Base-by-base conservation (phyloP, 1,284 basidiomycete species). In the Athelia sp. region DNA sequence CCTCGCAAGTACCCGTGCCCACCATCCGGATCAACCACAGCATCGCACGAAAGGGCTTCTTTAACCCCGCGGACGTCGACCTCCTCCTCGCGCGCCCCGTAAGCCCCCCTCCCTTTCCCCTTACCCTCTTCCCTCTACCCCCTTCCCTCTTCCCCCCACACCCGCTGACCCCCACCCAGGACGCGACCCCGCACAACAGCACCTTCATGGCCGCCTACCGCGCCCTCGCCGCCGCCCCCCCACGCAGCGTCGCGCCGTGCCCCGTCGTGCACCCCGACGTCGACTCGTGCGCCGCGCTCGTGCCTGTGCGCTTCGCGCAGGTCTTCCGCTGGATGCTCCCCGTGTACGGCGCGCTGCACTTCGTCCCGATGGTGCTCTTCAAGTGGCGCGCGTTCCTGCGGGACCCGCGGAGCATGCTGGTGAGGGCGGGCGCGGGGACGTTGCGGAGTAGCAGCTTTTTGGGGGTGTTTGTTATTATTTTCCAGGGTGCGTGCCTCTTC, bases 371-470 rank as follows among this genome's bases (percentile, higher is more conserved):
- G 52, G 68, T 94, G 11, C 69, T 94, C 15, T 90, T 95, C 66
- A 89, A 90, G 62, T 68, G 82, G 43, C 68, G 72, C 19, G 65
- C 68, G 0, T 86, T 92, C 62, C 58, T 74, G 50, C 72, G 78
- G 47, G 76, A 84, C 55, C 92, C 88, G 0, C 61, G 74, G 14
- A 72, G 68, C 31, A 84, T 91, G 68, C 67, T 94, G 1, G 60
- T 78, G 8, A 79, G 78, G 49, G 84, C 88, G 0, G 69, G 79
- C 0, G 68, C 80, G 60, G 93, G 93, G 9, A 93, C 93, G 10
- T 66, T 84, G 52, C 76, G 94, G 46, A 95, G 91, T 58, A 92
- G 90, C 1, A 84, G 93, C 0, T 99, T 98, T 75, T 70, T 98
- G 21, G 90, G 89, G 2, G 72, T 81, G 4, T 96, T 96, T 57